These are phyloP conservation scores for Candida odintsovae DNA, from an alignment of 805 yeast species.

Conservation along the genomic window DNA sequence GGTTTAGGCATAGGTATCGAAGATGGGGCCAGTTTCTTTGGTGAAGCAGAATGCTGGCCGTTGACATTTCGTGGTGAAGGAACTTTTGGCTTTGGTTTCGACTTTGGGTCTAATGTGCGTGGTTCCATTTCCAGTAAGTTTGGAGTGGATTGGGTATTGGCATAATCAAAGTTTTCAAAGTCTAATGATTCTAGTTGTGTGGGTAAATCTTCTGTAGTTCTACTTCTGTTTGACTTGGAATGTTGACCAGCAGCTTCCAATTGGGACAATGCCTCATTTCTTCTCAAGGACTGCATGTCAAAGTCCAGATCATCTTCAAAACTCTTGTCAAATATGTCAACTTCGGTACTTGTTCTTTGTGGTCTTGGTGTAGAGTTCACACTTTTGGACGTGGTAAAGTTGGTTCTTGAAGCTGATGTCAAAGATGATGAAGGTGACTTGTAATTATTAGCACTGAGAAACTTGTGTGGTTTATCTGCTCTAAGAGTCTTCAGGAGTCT, in stretches of 20 bases:
- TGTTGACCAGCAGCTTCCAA: conserved; percentile 21
- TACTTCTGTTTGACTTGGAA: conserved; percentile 15
- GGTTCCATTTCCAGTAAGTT: not conserved
- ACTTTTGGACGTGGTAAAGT: not conserved
- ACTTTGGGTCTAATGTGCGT: not conserved
- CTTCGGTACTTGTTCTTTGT: conserved; percentile 8
- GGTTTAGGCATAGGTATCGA: not conserved
- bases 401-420: not conserved
- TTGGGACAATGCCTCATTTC: conserved; percentile 22
- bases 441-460: conserved; percentile 10
- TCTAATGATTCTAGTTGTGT: not conserved
- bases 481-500: conserved; percentile 31
- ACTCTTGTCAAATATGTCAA: conserved; percentile 20
- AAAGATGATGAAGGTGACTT: not conserved
- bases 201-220: not conserved
- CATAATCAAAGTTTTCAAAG: conserved; percentile 4
- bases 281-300: conserved; percentile 13
- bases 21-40: conserved; percentile 1
- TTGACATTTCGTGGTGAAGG: not conserved
- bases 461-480: conserved; percentile 17
- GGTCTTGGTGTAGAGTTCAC: not conserved
- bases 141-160: not conserved
- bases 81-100: not conserved
- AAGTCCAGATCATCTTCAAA: conserved; percentile 20
- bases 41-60: not conserved